phyloP scores from a whole-genome alignment of 345 rosid species.

The Eucalyptus leucophloia region DNA sequence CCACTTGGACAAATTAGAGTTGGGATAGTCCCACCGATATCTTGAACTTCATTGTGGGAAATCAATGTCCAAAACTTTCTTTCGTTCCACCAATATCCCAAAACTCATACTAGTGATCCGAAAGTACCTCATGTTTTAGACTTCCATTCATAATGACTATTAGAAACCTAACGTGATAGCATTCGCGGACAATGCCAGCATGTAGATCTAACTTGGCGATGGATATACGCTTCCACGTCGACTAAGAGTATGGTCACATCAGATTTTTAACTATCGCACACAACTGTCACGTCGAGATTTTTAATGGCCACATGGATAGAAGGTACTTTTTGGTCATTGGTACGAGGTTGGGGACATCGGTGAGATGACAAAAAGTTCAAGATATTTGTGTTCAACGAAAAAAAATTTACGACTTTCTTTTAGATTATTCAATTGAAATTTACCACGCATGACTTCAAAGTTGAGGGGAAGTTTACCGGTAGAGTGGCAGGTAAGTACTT shows the following conservation, averaged over 20 bases:
- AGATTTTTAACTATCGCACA: background rate
- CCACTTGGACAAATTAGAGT: background rate
- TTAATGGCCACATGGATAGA: background rate
- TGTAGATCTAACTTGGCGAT: background rate
- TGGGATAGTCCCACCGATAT: background rate
- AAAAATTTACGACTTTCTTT: background rate
- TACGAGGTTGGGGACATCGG: background rate
- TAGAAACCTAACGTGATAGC: background rate
- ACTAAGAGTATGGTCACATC: background rate
- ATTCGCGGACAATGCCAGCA: background rate
- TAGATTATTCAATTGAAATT: background rate
- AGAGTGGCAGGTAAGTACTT: background rate
- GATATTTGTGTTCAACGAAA: background rate
- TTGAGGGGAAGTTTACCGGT: background rate
- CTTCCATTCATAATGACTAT: background rate
- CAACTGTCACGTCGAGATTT: background rate
- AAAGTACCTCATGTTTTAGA: background rate
- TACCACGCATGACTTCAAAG: background rate
- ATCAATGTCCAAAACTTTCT: background rate
- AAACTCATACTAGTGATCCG: background rate
- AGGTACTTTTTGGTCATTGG: background rate
- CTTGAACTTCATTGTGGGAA: background rate
- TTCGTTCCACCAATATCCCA: background rate
- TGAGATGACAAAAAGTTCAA: background rate
- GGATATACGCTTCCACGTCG: accelerated